Evolutionary conservation across 2,329 filamentous ascomycete genomes (phyloP).

Genomic region (Leptographium procerum): DNA sequence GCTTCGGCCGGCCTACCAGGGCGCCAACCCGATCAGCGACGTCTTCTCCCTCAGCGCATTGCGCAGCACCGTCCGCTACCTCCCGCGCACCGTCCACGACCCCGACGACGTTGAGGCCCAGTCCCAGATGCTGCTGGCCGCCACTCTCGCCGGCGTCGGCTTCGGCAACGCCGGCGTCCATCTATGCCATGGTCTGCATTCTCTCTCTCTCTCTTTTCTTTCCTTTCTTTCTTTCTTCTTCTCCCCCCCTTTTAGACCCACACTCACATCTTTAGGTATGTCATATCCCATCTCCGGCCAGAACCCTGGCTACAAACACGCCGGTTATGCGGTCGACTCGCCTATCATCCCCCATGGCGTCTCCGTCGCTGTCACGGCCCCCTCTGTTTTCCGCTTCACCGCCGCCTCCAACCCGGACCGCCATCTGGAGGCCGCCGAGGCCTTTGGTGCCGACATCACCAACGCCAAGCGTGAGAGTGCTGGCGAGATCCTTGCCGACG

Average conservation of each 20-base stretch:
- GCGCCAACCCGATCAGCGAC: conserved; percentile 93
- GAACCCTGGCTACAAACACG: conserved; percentile 81
- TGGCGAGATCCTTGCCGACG: conserved; percentile 77
- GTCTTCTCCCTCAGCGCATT: conserved; percentile 90
- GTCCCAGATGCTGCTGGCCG: conserved; percentile 87
- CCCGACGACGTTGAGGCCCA: conserved; percentile 90
- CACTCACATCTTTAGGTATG: conserved; percentile 51
- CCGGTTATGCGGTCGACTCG: conserved; percentile 65
- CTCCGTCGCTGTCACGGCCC: conserved; percentile 48
- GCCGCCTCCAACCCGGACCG: conserved; percentile 68
- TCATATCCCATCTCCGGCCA: conserved; percentile 94
- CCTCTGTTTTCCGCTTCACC: conserved; percentile 43
- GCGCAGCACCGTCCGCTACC: conserved; percentile 75
- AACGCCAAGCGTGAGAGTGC: conserved; percentile 83
- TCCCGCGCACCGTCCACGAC: conserved; percentile 76
- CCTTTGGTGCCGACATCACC: conserved; percentile 53
- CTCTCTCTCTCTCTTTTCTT: background rate
- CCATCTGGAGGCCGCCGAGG: conserved; percentile 52
- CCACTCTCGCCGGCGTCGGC: conserved; percentile 85
- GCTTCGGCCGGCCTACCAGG: conserved; percentile 85
- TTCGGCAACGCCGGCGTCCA: conserved; percentile 98
- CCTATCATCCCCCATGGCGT: conserved; percentile 94
- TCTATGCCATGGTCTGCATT: conserved; percentile 44
- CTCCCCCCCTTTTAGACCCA: background rate
- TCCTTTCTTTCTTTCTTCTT: background rate